A percentile compares a stretch with the other conserved stretches of the same genome.
Conservation (phyloP, 108 stramenopile genomes). For the Mayamaea pseudoterrestris region DNA sequence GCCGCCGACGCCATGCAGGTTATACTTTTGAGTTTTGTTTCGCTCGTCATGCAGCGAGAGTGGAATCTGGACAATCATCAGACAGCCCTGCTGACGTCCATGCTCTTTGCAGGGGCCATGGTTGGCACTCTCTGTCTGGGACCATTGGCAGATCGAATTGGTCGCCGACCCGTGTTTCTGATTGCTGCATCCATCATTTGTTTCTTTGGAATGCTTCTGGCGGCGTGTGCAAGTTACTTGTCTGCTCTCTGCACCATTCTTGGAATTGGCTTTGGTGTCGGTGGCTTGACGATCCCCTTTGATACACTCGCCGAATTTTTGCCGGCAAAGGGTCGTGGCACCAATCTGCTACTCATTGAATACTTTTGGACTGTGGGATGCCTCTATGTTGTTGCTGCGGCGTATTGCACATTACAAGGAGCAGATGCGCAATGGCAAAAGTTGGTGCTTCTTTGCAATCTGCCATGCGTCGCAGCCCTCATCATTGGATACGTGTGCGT, state of each 20-base stretch:
- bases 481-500: constrained; percentile 45
- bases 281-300: constrained; percentile 55
- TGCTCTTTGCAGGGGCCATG: constrained; percentile 65
- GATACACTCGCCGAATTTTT: constrained; percentile 73
- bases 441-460: constrained; percentile 45
- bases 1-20: constrained; percentile 77
- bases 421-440: constrained; percentile 33
- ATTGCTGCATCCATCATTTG: constrained; percentile 41
- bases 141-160: constrained; percentile 60
- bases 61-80: constrained; percentile 48
- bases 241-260: constrained; percentile 34
- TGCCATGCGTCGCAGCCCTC: constrained; percentile 49
- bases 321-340: constrained; percentile 34
- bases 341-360: constrained; percentile 50
- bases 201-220: constrained; percentile 45
- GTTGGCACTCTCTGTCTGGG: constrained; percentile 65
- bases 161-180: constrained; percentile 65
- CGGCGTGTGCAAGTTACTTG: constrained; percentile 29
- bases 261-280: constrained; percentile 63
- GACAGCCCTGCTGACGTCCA: constrained; percentile 44
- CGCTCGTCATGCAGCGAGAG: constrained; percentile 46
- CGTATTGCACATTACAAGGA: constrained; percentile 35
- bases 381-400: constrained; percentile 47
- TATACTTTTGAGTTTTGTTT: constrained; percentile 53
- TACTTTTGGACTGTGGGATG: constrained; percentile 78